Percentiles rank a stretch among this genome's conserved stretches.
These are phyloP conservation scores for Simplicillium sp. DNA, from an alignment of 2,329 filamentous ascomycete genomes.

Conservation along the genomic window DNA sequence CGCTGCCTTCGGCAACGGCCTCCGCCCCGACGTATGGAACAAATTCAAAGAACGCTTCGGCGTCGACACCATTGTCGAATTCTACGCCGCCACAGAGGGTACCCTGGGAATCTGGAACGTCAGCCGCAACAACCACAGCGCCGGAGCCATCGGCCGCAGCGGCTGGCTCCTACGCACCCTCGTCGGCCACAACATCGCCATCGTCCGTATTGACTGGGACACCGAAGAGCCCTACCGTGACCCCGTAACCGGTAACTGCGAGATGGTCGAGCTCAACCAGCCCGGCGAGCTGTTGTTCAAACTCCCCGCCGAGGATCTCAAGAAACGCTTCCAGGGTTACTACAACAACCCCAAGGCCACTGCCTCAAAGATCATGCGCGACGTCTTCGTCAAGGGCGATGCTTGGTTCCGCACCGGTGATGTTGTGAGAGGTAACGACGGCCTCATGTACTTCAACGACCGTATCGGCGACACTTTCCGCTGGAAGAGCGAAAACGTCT, in stretches of 20 bases:
- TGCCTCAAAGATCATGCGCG: slow-evolving; percentile 61
- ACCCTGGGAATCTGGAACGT: slow-evolving; percentile 62
- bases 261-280: slow-evolving; percentile 44
- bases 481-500: slow-evolving; percentile 79
- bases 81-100: slow-evolving; percentile 73
- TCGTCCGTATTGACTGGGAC: slow-evolving; percentile 64
- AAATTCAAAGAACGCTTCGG: slow-evolving; percentile 73
- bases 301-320: slow-evolving; percentile 57
- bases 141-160: slow-evolving; percentile 70
- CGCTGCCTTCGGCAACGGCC: slow-evolving; percentile 72
- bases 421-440: slow-evolving; percentile 65
- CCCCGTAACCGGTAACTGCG: slow-evolving; percentile 60
- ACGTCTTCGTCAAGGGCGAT: slow-evolving; percentile 68
- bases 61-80: slow-evolving; percentile 64
- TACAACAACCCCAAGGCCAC: slow-evolving; percentile 65
- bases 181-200: slow-evolving; percentile 37
- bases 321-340: slow-evolving; percentile 69
- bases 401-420: slow-evolving; percentile 83
- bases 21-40: slow-evolving; percentile 80
- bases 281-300: slow-evolving; percentile 67
- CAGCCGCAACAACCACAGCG: slow-evolving; percentile 59
- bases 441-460: slow-evolving; percentile 71
- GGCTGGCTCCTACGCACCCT: slow-evolving; percentile 52
- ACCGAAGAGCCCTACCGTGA: slow-evolving; percentile 61
- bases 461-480: slow-evolving; percentile 70